Base-by-base conservation (phyloP, 2,329 filamentous ascomycete species). In the Lasiodiplodia sp. region DNA sequence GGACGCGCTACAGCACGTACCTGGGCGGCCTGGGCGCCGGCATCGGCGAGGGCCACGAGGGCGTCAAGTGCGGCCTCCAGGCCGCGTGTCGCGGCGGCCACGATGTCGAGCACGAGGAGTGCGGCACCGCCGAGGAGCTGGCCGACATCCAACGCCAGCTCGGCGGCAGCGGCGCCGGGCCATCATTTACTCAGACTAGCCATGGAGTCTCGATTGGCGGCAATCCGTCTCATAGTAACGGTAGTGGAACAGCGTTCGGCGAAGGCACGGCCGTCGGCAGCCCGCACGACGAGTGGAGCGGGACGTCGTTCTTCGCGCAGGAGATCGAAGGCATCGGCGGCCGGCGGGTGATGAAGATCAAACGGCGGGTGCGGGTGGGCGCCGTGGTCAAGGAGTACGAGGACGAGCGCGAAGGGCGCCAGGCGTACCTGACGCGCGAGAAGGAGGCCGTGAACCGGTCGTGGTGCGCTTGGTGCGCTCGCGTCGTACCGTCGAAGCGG, bases 291-390 rank as follows among this genome's bases (percentile, higher is more conserved):
- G 72, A 75, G n/a, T 72, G 79, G 82, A 21, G 68, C 83, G 91
- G 69, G 85, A 80, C 92, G 0, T 94, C 94, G 3, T 97, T 97
- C 76, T 86, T 90, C 68, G 86, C 92, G 52, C 94, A 97, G 76
- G 94, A 97, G 80, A 92, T 97, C 70, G 93, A 97, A 75, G 94
- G 94, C 2, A 92, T 97, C 55, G 94, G 94, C 12, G 94, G 94
- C 0, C 87, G 91, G 16, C 88, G 97, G 66, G 97, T 97, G 84
- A 92, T 91, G 70, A 97, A 95, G 81, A 85, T 92, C n/a, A 92
- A 96, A 74, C 90, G 91, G 74, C 90, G 93, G 82, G 88, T 96
- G 6, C 87, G 87, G 69, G 90, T 97, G 0, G 95, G 94, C 0
- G 92, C 91, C 4, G 93, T 91, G 70, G 95, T 97, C 14, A 91